These are phyloP conservation scores for Fusarium sp. DNA, from an alignment of 2,329 filamentous ascomycete species.

Conservation along the genomic window DNA sequence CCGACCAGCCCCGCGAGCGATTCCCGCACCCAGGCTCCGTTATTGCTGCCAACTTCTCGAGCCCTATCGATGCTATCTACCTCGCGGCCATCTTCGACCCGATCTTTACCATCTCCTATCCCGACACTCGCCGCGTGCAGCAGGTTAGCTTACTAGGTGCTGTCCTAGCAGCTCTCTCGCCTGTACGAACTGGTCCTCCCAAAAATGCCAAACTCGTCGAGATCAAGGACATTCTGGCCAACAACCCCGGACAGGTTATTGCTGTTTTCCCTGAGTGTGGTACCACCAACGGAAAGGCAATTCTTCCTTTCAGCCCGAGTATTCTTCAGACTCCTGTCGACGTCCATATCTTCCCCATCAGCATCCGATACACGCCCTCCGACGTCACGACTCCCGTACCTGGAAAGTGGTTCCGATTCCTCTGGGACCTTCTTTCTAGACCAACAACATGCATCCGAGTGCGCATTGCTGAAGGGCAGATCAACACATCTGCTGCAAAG, in stretches of 20 bases:
- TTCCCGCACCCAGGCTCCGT: constrained; percentile 84
- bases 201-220: constrained; percentile 66
- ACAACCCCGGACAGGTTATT: constrained; percentile 80
- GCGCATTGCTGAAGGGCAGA: constrained; percentile 83
- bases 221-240: constrained; percentile 71
- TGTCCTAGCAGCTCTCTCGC: constrained; percentile 77
- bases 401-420: constrained; percentile 75
- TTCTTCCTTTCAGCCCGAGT: constrained; percentile 84
- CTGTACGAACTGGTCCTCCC: constrained; percentile 63
- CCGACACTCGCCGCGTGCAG: constrained; percentile 77
- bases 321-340: constrained; percentile 75
- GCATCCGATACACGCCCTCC: constrained; percentile 86
- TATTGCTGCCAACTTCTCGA: constrained; percentile 92
- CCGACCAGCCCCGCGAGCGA: constrained; percentile 77
- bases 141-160: constrained; percentile 82
- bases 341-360: constrained; percentile 89
- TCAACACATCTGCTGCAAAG: constrained; percentile 60
- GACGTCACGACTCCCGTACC: constrained; percentile 94
- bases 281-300: constrained; percentile 92
- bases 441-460: constrained; percentile 93
- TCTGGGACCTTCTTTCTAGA: constrained; percentile 87
- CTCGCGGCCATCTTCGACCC: constrained; percentile 96
- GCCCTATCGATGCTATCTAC: constrained; percentile 92
- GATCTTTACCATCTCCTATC: constrained; percentile 89
- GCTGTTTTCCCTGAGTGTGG: constrained; percentile 94